Evolutionary conservation across 148 eudicot genomes (phyloP).

Genomic region (Heliosperma pusillum): DNA sequence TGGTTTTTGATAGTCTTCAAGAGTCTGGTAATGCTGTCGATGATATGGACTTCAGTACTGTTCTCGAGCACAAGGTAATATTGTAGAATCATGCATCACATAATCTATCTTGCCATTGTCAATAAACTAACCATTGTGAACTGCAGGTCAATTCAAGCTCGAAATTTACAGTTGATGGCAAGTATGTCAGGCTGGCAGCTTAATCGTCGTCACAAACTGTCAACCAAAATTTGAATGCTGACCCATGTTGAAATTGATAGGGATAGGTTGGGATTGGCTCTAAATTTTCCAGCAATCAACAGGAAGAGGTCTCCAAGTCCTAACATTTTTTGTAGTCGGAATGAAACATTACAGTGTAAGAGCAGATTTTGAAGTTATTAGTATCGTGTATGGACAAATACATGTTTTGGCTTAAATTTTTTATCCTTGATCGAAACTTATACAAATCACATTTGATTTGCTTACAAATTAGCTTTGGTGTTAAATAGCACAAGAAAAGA

Average conservation of each 20-base stretch:
- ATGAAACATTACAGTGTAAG: slow-evolving; percentile 12
- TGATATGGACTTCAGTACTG: slow-evolving; percentile 32
- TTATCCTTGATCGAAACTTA: not conserved
- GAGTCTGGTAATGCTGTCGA: slow-evolving; percentile 50
- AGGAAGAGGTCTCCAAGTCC: not conserved
- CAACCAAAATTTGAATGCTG: not conserved
- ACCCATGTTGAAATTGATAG: not conserved
- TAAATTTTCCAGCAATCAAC: not conserved
- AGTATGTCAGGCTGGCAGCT: slow-evolving; percentile 51
- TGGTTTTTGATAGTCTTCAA: slow-evolving; percentile 44
- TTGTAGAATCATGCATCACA: not conserved
- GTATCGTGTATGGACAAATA: not conserved
- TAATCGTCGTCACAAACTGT: slow-evolving; percentile 24
- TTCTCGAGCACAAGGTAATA: slow-evolving; percentile 62
- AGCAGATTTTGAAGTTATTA: not conserved
- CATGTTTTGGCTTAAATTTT: not conserved
- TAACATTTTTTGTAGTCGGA: slow-evolving; percentile 13
- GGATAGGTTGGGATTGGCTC: not conserved
- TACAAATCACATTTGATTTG: not conserved
- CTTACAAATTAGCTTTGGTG: not conserved
- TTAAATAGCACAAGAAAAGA: not conserved
- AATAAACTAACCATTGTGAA: slow-evolving; percentile 10
- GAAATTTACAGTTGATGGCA: slow-evolving; percentile 54
- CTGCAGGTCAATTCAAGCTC: slow-evolving; percentile 78
- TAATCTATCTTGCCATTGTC: not conserved